Conservation (phyloP, 2,329 filamentous ascomycete genomes). For the Eurotiales sp. region DNA sequence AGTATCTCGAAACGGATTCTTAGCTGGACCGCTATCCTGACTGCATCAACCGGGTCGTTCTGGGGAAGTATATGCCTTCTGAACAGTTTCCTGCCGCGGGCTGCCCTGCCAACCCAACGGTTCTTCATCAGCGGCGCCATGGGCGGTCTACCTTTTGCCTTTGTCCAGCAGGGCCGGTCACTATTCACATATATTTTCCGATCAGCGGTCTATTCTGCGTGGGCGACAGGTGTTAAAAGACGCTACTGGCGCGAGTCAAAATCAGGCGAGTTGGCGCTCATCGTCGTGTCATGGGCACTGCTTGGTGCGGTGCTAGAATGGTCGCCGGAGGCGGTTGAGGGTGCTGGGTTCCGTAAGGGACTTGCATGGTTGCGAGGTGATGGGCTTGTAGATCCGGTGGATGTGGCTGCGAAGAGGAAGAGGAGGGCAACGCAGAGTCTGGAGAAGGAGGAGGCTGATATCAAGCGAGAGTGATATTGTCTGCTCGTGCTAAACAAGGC, state of each 20-base stretch:
- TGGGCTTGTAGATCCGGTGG: conserved; percentile 66
- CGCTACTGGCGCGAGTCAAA: conserved; percentile 80
- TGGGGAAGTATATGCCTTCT: conserved; percentile 92
- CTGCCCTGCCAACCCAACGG: conserved; percentile 72
- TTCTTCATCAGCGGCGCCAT: conserved; percentile 88
- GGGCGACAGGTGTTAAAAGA: conserved; percentile 91
- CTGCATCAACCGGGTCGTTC: conserved; percentile 75
- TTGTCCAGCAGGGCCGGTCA: conserved; percentile 54
- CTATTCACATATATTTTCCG: conserved; percentile 77
- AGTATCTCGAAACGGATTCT: conserved; percentile 65
- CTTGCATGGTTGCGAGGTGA: conserved; percentile 72
- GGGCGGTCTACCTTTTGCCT: conserved; percentile 75
- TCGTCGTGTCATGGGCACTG: conserved; percentile 73
- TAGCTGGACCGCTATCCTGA: conserved; percentile 71
- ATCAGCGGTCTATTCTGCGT: conserved; percentile 74
- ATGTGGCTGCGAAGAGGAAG: conserved; percentile 42
- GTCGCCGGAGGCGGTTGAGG: conserved; percentile 64
- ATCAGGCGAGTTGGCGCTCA: conserved; percentile 79
- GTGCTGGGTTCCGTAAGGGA: conserved; percentile 65
- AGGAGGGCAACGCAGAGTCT: conserved; percentile 11
- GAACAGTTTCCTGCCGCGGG: conserved; percentile 71
- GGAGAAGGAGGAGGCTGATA: too few relatives aligned
- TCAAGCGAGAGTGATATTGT: too few relatives aligned
- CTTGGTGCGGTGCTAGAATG: conserved; percentile 75
- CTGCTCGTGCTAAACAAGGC: too few relatives aligned